A percentile compares a stretch with the other conserved stretches of the same genome.
Evolutionary conservation across 2,329 filamentous ascomycete genomes (phyloP).

Genomic region (Escovopsis sp.): DNA sequence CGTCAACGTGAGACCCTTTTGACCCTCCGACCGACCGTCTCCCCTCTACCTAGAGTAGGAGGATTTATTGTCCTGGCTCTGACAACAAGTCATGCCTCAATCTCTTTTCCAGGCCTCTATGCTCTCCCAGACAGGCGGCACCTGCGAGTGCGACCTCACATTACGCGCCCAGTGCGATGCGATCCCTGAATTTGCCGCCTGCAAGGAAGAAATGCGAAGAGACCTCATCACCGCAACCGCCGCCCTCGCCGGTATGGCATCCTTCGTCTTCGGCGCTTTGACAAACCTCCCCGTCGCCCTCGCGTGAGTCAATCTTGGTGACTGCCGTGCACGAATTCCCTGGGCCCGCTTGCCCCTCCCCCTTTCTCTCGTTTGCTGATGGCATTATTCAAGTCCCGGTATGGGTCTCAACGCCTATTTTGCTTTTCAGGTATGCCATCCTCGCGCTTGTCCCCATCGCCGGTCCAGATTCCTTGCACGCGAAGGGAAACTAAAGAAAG

Average conservation of each 20-base stretch:
- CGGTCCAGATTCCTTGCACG: neutral
- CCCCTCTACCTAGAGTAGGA: neutral
- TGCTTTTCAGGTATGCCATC: slow-evolving; percentile 35
- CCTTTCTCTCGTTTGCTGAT: neutral
- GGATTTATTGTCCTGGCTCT: neutral
- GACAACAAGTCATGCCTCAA: slow-evolving; percentile 3
- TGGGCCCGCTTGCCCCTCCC: too few species aligned
- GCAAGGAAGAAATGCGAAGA: slow-evolving; percentile 47
- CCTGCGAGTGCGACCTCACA: slow-evolving; percentile 47
- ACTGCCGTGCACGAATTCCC: too few species aligned
- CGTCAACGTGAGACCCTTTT: slow-evolving; percentile 35
- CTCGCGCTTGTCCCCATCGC: too few species aligned
- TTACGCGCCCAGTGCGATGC: slow-evolving; percentile 32
- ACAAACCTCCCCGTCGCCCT: slow-evolving; percentile 55
- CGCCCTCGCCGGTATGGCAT: slow-evolving; percentile 60
- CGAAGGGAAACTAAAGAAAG: neutral
- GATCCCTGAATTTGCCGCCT: slow-evolving; percentile 26
- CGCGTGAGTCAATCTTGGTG: slow-evolving; percentile 13
- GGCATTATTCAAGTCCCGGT: slow-evolving; percentile 32
- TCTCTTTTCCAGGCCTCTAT: slow-evolving; percentile 45
- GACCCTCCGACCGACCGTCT: neutral
- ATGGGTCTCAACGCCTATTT: slow-evolving; percentile 57
- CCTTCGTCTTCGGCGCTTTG: slow-evolving; percentile 62
- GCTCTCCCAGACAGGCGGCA: slow-evolving; percentile 60
- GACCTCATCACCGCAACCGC: slow-evolving; percentile 74